Evolutionary conservation across 75 land plant genomes (phyloP).

Genomic region (Picea glauca): DNA sequence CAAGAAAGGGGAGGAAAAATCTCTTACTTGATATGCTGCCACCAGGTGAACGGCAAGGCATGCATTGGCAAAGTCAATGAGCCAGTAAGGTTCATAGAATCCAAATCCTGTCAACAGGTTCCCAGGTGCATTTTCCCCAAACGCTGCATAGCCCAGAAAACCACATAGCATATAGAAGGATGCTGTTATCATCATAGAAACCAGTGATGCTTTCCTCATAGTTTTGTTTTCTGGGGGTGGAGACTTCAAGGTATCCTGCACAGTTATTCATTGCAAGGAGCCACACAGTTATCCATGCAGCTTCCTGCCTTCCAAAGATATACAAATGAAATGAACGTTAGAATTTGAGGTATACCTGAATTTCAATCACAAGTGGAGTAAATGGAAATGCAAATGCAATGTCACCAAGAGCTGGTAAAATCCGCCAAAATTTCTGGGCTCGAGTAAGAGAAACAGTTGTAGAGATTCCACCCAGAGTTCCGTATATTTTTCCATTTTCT

Average conservation of each 20-base stretch:
- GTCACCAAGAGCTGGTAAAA: conserved; percentile 31
- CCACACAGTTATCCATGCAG: background rate
- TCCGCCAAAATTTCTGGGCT: conserved; percentile 19
- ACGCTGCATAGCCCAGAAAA: conserved; percentile 26
- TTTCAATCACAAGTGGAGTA: conserved; percentile 33
- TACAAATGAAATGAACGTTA: background rate
- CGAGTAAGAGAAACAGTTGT: background rate
- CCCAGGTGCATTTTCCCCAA: conserved; percentile 25
- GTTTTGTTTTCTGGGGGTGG: conserved; percentile 16
- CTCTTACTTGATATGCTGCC: conserved; percentile 19
- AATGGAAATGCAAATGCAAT: conserved; percentile 44
- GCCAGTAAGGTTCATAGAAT: conserved; percentile 27
- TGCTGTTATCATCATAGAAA: conserved; percentile 1
- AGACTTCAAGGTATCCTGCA: conserved; percentile 22
- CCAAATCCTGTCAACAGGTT: conserved; percentile 27
- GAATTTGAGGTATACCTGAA: conserved; percentile 13
- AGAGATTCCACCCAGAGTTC: conserved; percentile 2
- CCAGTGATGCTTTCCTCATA: conserved; percentile 19
- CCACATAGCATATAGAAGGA: conserved; percentile 20
- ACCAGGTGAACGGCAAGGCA: conserved; percentile 21
- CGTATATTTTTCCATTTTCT: conserved; percentile 5
- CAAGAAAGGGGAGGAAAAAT: too few species aligned
- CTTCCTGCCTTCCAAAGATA: background rate
- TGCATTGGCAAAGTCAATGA: conserved; percentile 27
- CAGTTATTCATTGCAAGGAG: background rate